Percentiles rank a stretch among this genome's conserved stretches.
Conservation (phyloP, 495 filamentous ascomycete species). For the Penicillium atrosanguineum region DNA sequence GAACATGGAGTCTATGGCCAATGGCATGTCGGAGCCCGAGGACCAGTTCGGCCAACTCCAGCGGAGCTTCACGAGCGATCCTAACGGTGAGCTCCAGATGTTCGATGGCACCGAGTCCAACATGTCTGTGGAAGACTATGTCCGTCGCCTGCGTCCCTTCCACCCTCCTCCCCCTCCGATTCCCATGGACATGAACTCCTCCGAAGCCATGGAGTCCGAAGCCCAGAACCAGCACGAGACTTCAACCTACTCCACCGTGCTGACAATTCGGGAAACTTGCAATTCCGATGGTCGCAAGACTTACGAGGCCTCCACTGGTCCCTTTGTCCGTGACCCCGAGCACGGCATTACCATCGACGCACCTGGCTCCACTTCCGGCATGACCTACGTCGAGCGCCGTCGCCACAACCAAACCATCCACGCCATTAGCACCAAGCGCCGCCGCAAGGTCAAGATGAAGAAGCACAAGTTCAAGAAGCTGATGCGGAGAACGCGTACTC, state of each 20-base stretch:
- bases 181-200: slow-evolving; percentile 40
- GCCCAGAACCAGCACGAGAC: slow-evolving; percentile 37
- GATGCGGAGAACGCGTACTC: slow-evolving; percentile 83
- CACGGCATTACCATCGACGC: slow-evolving; percentile 33
- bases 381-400: slow-evolving; percentile 42
- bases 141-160: slow-evolving; percentile 69
- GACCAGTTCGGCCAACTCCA: slow-evolving; percentile 49
- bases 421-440: slow-evolving; percentile 81
- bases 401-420: slow-evolving; percentile 45
- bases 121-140: slow-evolving; percentile 51
- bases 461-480: slow-evolving; percentile 99
- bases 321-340: slow-evolving; percentile 36
- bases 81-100: slow-evolving; percentile 53
- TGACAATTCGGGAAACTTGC: slow-evolving; percentile 78
- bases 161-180: slow-evolving; percentile 71
- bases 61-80: slow-evolving; percentile 42
- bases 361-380: slow-evolving; percentile 27
- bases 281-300: slow-evolving; percentile 65
- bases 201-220: slow-evolving; percentile 22
- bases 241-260: slow-evolving; percentile 67
- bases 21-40: slow-evolving; percentile 41
- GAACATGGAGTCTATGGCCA: slow-evolving; percentile 63
- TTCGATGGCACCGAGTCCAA: slow-evolving; percentile 33
- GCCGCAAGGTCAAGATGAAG: slow-evolving; percentile 96
- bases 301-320: slow-evolving; percentile 50